Evolutionary conservation across 2,329 filamentous ascomycete genomes (phyloP).

Genomic region (Fusarium sp.): DNA sequence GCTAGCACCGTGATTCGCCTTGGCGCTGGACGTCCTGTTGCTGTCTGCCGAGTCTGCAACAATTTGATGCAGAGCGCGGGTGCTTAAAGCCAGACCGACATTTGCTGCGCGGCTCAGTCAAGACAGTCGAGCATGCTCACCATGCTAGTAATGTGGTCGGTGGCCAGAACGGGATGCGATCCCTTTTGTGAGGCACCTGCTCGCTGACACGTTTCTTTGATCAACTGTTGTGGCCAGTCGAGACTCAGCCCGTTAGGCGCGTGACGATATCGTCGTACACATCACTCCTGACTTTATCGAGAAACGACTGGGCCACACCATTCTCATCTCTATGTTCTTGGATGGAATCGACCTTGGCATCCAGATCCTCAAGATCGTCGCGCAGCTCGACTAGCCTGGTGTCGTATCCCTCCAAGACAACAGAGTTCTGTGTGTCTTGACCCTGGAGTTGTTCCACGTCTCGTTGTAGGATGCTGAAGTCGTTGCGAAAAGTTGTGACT

Average conservation of each 20-base stretch:
- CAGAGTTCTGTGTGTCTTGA: conserved; percentile 13
- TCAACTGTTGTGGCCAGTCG: neutral
- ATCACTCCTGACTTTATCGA: conserved; percentile 16
- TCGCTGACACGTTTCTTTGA: neutral
- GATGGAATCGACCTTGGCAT: conserved; percentile 28
- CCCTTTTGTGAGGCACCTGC: too few species aligned
- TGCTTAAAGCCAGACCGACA: neutral
- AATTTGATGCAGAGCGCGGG: neutral
- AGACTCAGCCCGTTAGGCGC: conserved; percentile 14
- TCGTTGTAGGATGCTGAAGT: conserved; percentile 1
- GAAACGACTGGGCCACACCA: conserved; percentile 17
- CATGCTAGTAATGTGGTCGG: neutral
- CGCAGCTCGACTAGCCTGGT: conserved; percentile 20
- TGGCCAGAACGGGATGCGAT: neutral
- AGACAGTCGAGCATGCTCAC: neutral
- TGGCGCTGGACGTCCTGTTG: neutral
- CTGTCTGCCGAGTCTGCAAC: neutral
- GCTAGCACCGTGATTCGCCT: neutral
- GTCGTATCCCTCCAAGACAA: conserved; percentile 21
- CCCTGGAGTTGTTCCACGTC: conserved; percentile 20
- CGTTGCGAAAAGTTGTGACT: conserved; percentile 1
- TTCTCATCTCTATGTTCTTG: conserved; percentile 27
- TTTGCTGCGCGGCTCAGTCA: neutral
- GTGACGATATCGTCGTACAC: conserved; percentile 25
- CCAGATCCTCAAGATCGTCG: conserved; percentile 24